Percentiles rank a stretch among this genome's conserved stretches.
These are phyloP conservation scores for Pseudogymnoascus sp. DNA, from an alignment of 2,329 filamentous ascomycete species.

Conservation along the genomic window DNA sequence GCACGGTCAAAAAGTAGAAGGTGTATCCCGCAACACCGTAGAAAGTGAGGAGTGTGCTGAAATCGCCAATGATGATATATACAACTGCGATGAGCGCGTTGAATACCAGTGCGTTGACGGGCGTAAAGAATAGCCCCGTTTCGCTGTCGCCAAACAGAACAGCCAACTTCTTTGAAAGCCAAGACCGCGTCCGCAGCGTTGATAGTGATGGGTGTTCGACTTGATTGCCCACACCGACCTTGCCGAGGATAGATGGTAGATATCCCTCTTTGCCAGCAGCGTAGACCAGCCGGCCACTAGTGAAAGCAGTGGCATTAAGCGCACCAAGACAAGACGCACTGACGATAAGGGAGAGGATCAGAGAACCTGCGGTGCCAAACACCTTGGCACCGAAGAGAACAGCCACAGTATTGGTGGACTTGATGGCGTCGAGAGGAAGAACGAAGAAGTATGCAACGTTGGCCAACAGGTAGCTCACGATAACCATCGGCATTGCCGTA, in stretches of 20 bases:
- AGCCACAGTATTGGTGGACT: slow-evolving; percentile 88
- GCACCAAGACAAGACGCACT: slow-evolving; percentile 90
- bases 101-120: slow-evolving; percentile 82
- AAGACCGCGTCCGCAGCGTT: slow-evolving; percentile 45
- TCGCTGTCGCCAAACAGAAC: slow-evolving; percentile 68
- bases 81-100: slow-evolving; percentile 67
- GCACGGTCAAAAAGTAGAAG: slow-evolving; percentile 93
- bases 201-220: slow-evolving; percentile 34
- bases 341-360: slow-evolving; percentile 83
- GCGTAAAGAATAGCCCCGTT: slow-evolving; percentile 81
- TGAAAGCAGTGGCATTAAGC: slow-evolving; percentile 91
- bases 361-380: slow-evolving; percentile 74
- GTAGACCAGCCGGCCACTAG: slow-evolving; percentile 84
- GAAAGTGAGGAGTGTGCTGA: slow-evolving; percentile 86
- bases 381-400: slow-evolving; percentile 88
- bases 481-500: slow-evolving; percentile 91
- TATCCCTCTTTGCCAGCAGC: slow-evolving; percentile 94
- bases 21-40: slow-evolving; percentile 96
- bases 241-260: slow-evolving; percentile 75
- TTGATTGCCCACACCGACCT: slow-evolving; percentile 61
- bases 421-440: slow-evolving; percentile 71
- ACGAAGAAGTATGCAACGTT: slow-evolving; percentile 95
- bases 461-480: slow-evolving; percentile 80
- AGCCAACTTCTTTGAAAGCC: slow-evolving; percentile 52
- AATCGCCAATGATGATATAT: slow-evolving; percentile 85